Percentiles rank a stretch among this genome's conserved stretches.
Conservation (phyloP, 176 grass and related monocot genomes). For the Pharus latifolius region DNA sequence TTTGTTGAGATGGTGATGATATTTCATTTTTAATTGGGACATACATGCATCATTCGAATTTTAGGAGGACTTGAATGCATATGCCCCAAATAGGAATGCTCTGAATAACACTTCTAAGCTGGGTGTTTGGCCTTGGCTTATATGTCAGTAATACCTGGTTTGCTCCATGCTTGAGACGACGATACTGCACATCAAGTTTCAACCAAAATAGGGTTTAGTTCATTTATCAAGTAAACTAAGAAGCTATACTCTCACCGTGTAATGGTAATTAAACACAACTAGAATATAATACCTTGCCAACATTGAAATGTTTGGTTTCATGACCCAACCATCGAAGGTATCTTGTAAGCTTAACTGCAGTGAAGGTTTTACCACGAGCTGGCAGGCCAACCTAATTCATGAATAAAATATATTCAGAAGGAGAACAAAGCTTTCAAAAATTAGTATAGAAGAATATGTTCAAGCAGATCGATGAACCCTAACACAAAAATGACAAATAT, state of each 20-base stretch:
- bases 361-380: conserved; percentile 96
- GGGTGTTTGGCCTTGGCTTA: too few relatives aligned
- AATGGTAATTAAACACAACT: conserved; percentile 2
- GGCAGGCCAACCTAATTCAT: conserved; percentile 81
- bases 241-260: not conserved
- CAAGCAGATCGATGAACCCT: not conserved
- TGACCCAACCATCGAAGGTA: conserved; percentile 98
- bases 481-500: not conserved
- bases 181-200: conserved; percentile 68
- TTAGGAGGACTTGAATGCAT: too few relatives aligned
- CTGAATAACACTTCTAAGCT: too few relatives aligned
- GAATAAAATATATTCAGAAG: conserved; percentile 15
- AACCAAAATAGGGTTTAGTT: conserved; percentile 9
- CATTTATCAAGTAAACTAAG: conserved; percentile 11
- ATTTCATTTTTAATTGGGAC: too few relatives aligned
- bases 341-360: conserved; percentile 94
- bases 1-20: too few relatives aligned
- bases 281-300: conserved; percentile 81
- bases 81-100: too few relatives aligned
- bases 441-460: conserved; percentile 1
- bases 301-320: conserved; percentile 97
- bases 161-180: conserved; percentile 87
- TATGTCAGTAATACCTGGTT: conserved; percentile 93
- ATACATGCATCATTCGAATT: too few relatives aligned
- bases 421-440: conserved; percentile 2